phyloP scores from a whole-genome alignment of 495 filamentous ascomycete genomes.

The Neohortaea acidophila region DNA sequence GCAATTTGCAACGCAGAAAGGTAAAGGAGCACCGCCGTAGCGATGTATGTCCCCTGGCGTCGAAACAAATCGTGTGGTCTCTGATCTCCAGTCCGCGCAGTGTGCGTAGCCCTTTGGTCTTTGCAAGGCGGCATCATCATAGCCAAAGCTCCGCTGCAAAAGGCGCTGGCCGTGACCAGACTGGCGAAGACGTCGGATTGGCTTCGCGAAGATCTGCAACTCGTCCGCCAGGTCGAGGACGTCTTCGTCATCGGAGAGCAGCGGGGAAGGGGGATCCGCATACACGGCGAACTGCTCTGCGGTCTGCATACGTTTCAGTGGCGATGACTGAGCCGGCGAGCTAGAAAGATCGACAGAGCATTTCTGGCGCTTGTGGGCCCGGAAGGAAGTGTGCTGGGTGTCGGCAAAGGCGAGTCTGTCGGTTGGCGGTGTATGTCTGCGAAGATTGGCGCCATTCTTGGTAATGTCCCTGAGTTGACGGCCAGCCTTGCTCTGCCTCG shows the following conservation, averaged over 20 bases:
- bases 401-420: too few species aligned
- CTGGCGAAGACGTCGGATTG: conserved; percentile 20
- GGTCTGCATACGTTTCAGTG: conserved; percentile 27
- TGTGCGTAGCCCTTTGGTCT: conserved; percentile 4
- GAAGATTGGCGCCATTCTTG: conserved; percentile 18
- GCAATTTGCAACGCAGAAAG: conserved; percentile 62
- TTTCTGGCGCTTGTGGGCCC: conserved; percentile 32
- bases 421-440: conserved; percentile 2
- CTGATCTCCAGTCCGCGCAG: conserved; percentile 49
- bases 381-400: conserved; percentile 3
- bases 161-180: conserved; percentile 23
- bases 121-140: conserved; percentile 19
- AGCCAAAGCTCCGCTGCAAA: conserved; percentile 32
- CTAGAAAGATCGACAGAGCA: conserved; percentile 33
- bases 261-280: conserved; percentile 13
- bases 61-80: conserved; percentile 60
- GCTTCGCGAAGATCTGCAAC: conserved; percentile 10
- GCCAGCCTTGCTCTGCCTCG: conserved; percentile 38
- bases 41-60: conserved; percentile 47
- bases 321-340: conserved; percentile 43
- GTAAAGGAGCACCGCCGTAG: conserved; percentile 44
- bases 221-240: conserved; percentile 7
- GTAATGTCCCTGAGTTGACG: conserved; percentile 51
- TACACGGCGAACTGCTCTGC: conserved; percentile 14
- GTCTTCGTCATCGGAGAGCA: conserved; percentile 13